phyloP scores from a whole-genome alignment of 805 yeast species.

The Saccharomycopsis schoenii region DNA sequence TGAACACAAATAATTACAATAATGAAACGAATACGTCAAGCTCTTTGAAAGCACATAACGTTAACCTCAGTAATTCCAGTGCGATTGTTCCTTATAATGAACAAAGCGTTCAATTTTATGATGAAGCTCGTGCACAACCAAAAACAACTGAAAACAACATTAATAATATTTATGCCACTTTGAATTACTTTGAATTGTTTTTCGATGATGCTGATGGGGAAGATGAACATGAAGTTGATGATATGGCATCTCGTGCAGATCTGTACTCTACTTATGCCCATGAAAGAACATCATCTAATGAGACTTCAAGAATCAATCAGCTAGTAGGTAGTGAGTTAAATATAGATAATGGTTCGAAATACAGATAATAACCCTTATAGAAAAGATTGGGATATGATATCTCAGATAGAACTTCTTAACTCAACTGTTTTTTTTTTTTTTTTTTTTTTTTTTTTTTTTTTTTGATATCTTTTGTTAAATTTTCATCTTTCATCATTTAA shows the following conservation, averaged over 20 bases:
- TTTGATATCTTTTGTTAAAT: neutral
- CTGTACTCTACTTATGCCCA: conserved; percentile 4
- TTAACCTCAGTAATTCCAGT: conserved; percentile 28
- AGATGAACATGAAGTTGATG: conserved; percentile 1
- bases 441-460: neutral
- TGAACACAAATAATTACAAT: conserved; percentile 19
- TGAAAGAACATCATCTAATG: conserved; percentile 10
- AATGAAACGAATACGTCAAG: conserved; percentile 25
- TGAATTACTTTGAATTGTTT: conserved; percentile 18
- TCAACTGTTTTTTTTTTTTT: neutral
- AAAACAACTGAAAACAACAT: conserved; percentile 15
- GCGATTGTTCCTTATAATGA: conserved; percentile 23
- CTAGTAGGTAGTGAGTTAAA: conserved; percentile 5
- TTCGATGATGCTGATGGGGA: conserved; percentile 15
- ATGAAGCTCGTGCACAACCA: conserved; percentile 9
- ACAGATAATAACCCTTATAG: neutral
- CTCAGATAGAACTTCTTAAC: too few relatives aligned
- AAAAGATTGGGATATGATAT: neutral
- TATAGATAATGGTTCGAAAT: neutral
- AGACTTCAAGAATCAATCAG: conserved; percentile 11
- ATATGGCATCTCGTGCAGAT: neutral
- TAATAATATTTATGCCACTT: conserved; percentile 17
- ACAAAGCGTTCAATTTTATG: conserved; percentile 9
- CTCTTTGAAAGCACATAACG: conserved; percentile 24
- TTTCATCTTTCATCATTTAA: too few relatives aligned